phyloP scores from a whole-genome alignment of 345 rosid genomes.

The Brassica incana region DNA sequence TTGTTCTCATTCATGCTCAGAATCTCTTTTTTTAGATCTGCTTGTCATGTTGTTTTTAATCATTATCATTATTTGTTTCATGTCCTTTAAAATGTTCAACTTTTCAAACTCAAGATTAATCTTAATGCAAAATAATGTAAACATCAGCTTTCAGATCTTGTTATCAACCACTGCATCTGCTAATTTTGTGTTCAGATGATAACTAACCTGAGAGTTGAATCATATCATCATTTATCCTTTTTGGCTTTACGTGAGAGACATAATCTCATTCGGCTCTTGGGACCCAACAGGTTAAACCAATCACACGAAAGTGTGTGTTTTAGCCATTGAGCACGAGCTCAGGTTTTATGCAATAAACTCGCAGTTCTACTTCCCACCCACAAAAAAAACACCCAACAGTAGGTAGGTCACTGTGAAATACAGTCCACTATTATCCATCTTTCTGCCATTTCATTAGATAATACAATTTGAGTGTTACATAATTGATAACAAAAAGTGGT shows the following conservation, averaged over 20 bases:
- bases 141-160: conserved; percentile 33
- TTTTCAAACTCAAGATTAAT: conserved; percentile 34
- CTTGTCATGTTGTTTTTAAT: conserved; percentile 37
- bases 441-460: conserved; percentile 11
- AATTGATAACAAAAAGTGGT: conserved; percentile 33
- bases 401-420: conserved; percentile 55
- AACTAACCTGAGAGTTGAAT: conserved; percentile 23
- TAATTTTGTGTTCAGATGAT: conserved; percentile 25
- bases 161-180: conserved; percentile 29
- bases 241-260: conserved; percentile 17
- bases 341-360: conserved; percentile 31
- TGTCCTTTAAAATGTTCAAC: background rate
- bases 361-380: conserved; percentile 24
- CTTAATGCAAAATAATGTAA: conserved; percentile 11
- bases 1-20: conserved; percentile 42
- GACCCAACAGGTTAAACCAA: conserved; percentile 33
- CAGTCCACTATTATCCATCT: conserved; percentile 7
- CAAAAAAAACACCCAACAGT: conserved; percentile 10
- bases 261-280: conserved; percentile 27
- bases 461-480: conserved; percentile 15
- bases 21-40: conserved; percentile 35
- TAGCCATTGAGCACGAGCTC: conserved; percentile 73
- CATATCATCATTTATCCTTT: conserved; percentile 8
- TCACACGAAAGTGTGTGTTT: background rate
- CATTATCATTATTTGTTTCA: conserved; percentile 30